Evolutionary conservation across 148 eudicot species (phyloP).

Genomic region (Rhododendron henanense): DNA sequence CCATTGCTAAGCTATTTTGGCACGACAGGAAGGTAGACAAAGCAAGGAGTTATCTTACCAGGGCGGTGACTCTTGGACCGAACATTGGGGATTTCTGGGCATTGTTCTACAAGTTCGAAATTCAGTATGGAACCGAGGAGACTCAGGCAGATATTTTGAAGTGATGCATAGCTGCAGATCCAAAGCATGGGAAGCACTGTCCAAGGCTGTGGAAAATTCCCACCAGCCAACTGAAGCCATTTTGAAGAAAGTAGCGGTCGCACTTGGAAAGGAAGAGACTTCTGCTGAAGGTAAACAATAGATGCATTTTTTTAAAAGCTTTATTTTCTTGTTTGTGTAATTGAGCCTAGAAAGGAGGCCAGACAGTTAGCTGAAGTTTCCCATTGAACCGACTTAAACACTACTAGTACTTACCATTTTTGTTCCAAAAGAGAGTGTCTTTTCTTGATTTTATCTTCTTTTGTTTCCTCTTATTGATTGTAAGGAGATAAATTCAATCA

Average conservation of each 20-base stretch:
- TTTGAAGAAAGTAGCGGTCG: slow-evolving; percentile 73
- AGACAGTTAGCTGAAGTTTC: too few relatives aligned
- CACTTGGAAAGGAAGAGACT: slow-evolving; percentile 62
- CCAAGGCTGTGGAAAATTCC: slow-evolving; percentile 80
- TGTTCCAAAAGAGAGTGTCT: too few relatives aligned
- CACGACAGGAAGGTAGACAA: slow-evolving; percentile 90
- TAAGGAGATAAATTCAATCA: too few relatives aligned
- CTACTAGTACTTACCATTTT: too few relatives aligned
- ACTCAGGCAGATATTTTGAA: slow-evolving; percentile 63
- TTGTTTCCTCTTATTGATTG: too few relatives aligned
- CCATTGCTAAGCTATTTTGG: slow-evolving; percentile 85
- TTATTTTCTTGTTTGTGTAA: too few relatives aligned
- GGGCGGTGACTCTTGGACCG: slow-evolving; percentile 81
- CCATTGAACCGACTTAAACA: too few relatives aligned
- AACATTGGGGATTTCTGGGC: slow-evolving; percentile 95
- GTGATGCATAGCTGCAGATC: slow-evolving; percentile 80
- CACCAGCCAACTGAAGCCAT: slow-evolving; percentile 80
- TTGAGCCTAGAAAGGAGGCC: too few relatives aligned
- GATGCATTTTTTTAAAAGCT: too few relatives aligned
- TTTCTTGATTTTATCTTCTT: too few relatives aligned
- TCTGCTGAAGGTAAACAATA: too few relatives aligned
- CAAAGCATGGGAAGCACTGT: slow-evolving; percentile 79
- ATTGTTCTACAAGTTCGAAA: slow-evolving; percentile 72
- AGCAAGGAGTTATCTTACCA: slow-evolving; percentile 74
- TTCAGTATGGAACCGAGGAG: slow-evolving; percentile 82